A percentile compares a stretch with the other conserved stretches of the same genome.
These are phyloP conservation scores for Tylopilus orsonianus DNA, from an alignment of 1,284 basidiomycete genomes.

Conservation along the genomic window DNA sequence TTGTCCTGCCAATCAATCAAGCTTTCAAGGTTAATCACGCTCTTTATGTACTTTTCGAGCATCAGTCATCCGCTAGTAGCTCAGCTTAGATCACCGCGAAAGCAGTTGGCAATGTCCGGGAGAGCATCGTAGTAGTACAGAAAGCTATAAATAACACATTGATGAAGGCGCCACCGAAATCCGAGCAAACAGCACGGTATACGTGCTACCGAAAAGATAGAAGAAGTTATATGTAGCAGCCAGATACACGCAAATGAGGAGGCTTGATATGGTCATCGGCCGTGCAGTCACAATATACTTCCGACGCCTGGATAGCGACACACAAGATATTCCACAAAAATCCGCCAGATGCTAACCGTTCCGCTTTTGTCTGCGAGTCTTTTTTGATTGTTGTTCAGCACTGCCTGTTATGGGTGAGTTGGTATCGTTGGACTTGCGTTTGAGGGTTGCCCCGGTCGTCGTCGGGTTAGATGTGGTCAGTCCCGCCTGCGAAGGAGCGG, in stretches of 20 bases:
- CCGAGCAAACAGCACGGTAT: constrained; percentile 32
- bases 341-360: constrained; percentile 35
- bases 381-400: constrained; percentile 48
- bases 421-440: constrained; percentile 60
- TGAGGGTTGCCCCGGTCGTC: constrained; percentile 54
- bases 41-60: constrained; percentile 11
- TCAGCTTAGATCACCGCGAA: constrained; percentile 9
- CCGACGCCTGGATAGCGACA: constrained; percentile 27
- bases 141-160: constrained; percentile 40
- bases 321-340: constrained; percentile 32
- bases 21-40: constrained; percentile 11
- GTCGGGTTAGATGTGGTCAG: constrained; percentile 48
- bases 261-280: constrained; percentile 22
- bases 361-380: constrained; percentile 45
- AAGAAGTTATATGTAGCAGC: constrained; percentile 33
- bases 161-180: constrained; percentile 29
- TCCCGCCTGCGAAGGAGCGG: constrained; percentile 42
- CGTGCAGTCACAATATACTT: constrained; percentile 34
- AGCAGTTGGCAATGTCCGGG: constrained; percentile 20
- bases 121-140: constrained; percentile 35
- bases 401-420: constrained; percentile 51
- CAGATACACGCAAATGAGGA: constrained; percentile 20
- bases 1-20: constrained; percentile 5
- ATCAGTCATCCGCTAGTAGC: background rate
- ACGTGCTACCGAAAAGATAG: constrained; percentile 28